Evolutionary conservation across 1,284 basidiomycete genomes (phyloP).

Genomic region (Inonotus hispidus): DNA sequence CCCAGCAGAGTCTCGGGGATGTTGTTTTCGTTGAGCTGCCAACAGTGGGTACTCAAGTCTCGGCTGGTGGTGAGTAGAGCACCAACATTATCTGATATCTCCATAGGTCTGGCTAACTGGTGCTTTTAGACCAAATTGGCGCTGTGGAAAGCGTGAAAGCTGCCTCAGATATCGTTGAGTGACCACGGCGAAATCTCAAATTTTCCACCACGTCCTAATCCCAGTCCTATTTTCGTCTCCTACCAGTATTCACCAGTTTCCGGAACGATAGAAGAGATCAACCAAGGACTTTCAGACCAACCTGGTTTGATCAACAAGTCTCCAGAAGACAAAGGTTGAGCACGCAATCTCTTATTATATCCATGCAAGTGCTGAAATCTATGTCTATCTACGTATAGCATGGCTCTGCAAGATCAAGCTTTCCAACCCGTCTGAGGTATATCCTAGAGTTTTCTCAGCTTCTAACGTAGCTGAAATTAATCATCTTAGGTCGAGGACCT

Average conservation of each 20-base stretch:
- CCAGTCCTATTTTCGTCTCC: not conserved
- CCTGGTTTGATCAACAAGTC: slow-evolving; percentile 89
- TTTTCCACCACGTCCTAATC: slow-evolving; percentile 7
- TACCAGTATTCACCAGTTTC: slow-evolving; percentile 87
- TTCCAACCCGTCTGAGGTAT: slow-evolving; percentile 68
- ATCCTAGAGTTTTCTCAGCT: slow-evolving; percentile 15
- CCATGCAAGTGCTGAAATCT: not conserved
- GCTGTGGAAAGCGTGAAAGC: slow-evolving; percentile 98
- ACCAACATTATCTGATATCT: not conserved
- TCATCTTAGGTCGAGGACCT: slow-evolving; percentile 61
- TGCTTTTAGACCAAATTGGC: slow-evolving; percentile 75
- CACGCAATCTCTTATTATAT: not conserved
- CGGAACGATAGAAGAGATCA: slow-evolving; percentile 79
- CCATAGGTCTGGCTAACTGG: not conserved
- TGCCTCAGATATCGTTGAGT: slow-evolving; percentile 86
- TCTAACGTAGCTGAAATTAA: not conserved
- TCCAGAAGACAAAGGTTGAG: slow-evolving; percentile 78
- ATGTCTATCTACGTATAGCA: slow-evolving; percentile 42
- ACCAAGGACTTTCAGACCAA: slow-evolving; percentile 62
- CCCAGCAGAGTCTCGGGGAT: slow-evolving; percentile 90
- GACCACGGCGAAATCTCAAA: slow-evolving; percentile 1
- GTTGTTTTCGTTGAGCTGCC: slow-evolving; percentile 98
- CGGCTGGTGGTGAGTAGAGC: slow-evolving; percentile 69
- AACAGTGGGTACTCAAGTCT: slow-evolving; percentile 58
- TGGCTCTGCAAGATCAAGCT: slow-evolving; percentile 96